These are phyloP conservation scores for Rhodotorula sphaerocarpa DNA, from an alignment of 768 basidiomycete species.

Conservation along the genomic window DNA sequence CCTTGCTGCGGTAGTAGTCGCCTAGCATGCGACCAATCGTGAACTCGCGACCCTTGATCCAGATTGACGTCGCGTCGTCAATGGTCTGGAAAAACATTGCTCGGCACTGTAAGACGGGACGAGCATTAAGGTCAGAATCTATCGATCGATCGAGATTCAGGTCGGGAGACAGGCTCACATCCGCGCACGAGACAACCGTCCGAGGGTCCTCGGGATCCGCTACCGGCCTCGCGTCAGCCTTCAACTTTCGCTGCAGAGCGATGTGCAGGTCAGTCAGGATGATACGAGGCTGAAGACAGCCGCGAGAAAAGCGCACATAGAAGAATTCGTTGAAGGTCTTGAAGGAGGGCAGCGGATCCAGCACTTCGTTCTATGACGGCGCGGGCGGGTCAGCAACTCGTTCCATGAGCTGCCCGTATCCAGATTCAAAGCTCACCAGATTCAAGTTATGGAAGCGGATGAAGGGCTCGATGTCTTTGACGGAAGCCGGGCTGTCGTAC, in stretches of 20 bases:
- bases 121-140: neutral
- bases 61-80: slow-evolving; percentile 72
- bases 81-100: slow-evolving; percentile 87
- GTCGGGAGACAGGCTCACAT: slow-evolving; percentile 43
- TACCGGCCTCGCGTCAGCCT: slow-evolving; percentile 66
- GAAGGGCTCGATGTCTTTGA: slow-evolving; percentile 72
- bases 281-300: no score
- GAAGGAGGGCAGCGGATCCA: slow-evolving; percentile 73
- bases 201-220: slow-evolving; percentile 64
- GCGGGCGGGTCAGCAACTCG: neutral
- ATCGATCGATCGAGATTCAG: no score
- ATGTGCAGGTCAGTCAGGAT: neutral
- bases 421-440: slow-evolving; percentile 40
- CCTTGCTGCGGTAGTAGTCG: slow-evolving; percentile 61
- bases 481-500: slow-evolving; percentile 79
- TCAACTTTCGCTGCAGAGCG: slow-evolving; percentile 64
- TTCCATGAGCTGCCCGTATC: no score
- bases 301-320: neutral
- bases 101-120: slow-evolving; percentile 52
- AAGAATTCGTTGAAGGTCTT: slow-evolving; percentile 72
- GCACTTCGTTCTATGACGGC: slow-evolving; percentile 54
- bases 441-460: slow-evolving; percentile 83
- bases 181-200: slow-evolving; percentile 78
- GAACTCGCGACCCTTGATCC: slow-evolving; percentile 89
- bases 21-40: slow-evolving; percentile 71